Base-by-base conservation (phyloP, 768 basidiomycete species). In the Mycena metata region DNA sequence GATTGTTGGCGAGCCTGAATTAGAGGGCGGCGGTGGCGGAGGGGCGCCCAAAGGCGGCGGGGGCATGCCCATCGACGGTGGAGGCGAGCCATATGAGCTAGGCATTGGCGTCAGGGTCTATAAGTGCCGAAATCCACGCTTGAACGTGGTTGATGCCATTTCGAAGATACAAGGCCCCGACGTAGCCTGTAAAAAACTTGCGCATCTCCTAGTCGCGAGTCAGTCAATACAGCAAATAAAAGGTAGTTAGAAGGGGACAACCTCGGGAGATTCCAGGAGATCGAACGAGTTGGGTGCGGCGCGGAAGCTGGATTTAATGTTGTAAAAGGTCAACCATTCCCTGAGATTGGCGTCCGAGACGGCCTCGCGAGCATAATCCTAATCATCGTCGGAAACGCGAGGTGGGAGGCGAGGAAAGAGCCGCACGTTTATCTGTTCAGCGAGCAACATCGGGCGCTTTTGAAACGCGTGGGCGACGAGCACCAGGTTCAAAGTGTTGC, bases 91-190 rank as follows among this genome's bases (percentile, higher is more conserved):
- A 26, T 67, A 71, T 0, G 70, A 21, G 8, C 73, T 68, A n/a
- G 5, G 74, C 69, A 62, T 77, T 70, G n/a, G 77, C 73, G 17
- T 78, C 77, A 10, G 90, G 89, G 69, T 84, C 85, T 56, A 91
- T 80, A 30, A 91, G 80, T 59, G 80, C 80, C 54, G 85, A 85
- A 36, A 91, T 84, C 90, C 90, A 93, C 24, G 77, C 72, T 73
- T 88, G 83, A 55, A 91, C 81, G 9, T 76, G 73, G 5, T 73
- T 49, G 41, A 86, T 73, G 23, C 91, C 91, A 60, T 82, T 85
- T 57, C 87, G 85, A n/a, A 85, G 80, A 75, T 86, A 90, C 15
- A 90, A 76, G n/a, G 90, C 91, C 11, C 90, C 91, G 15, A 92
- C 80, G 69, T 91, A 92, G 21, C 86, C 85, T 72, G 86, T 73